phyloP scores from a whole-genome alignment of 805 yeast genomes.

The Ogataea sp. region DNA sequence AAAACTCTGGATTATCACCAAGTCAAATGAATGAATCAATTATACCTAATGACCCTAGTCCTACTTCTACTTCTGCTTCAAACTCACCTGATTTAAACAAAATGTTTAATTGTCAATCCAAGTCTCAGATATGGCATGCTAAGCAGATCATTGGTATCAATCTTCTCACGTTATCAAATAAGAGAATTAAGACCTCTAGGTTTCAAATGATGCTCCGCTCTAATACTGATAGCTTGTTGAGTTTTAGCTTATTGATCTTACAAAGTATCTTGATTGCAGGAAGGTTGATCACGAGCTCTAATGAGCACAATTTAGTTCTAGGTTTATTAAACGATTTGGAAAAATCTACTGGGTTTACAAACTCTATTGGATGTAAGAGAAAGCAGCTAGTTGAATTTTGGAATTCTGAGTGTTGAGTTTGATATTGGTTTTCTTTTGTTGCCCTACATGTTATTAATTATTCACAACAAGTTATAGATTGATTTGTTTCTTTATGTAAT shows the following conservation, averaged over 20 bases:
- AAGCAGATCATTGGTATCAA: conserved; percentile 29
- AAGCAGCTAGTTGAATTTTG: conserved; percentile 18
- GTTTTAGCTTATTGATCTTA: conserved; percentile 12
- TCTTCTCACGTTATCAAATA: conserved; percentile 9
- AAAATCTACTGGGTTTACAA: conserved; percentile 13
- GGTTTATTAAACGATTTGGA: conserved; percentile 15
- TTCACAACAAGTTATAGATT: too few species aligned
- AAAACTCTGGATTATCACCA: conserved; percentile 1
- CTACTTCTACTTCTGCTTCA: conserved; percentile 1
- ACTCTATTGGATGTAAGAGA: conserved; percentile 12
- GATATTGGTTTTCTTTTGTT: neutral
- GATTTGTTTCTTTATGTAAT: too few species aligned
- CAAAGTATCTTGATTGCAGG: conserved; percentile 21
- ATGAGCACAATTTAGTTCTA: conserved; percentile 17
- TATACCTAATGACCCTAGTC: too few species aligned
- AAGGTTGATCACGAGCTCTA: conserved; percentile 14
- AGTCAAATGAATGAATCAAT: too few species aligned
- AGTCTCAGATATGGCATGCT: conserved; percentile 31
- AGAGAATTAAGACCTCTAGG: neutral
- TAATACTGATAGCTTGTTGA: conserved; percentile 9
- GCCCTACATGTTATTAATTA: neutral
- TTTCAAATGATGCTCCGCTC: neutral
- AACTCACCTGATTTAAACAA: neutral
- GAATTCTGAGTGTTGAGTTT: conserved; percentile 15
- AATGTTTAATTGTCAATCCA: conserved; percentile 4